Evolutionary conservation across 495 filamentous ascomycete genomes (phyloP).

Genomic region (Penicillium argentinense): DNA sequence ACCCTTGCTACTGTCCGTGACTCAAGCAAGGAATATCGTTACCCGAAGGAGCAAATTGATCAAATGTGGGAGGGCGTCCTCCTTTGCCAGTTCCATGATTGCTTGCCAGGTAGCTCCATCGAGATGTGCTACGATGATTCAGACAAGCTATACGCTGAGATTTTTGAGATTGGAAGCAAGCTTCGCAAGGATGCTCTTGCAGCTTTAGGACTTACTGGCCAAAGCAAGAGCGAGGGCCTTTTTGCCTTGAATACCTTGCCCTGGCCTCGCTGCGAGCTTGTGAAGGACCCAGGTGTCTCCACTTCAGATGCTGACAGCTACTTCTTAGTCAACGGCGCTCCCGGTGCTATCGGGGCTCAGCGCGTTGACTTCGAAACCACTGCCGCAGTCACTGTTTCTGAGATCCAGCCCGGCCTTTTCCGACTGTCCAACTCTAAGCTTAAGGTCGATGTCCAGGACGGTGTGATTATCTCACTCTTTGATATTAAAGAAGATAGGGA

Average conservation of each 20-base stretch:
- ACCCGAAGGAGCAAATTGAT: conserved; percentile 89
- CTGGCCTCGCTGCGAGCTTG: conserved; percentile 74
- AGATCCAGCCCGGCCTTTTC: conserved; percentile 69
- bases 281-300: conserved; percentile 52
- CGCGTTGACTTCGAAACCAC: conserved; percentile 49
- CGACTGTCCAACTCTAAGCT: conserved; percentile 75
- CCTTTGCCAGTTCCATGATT: conserved; percentile 96
- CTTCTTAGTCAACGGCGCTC: conserved; percentile 43
- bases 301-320: conserved; percentile 40
- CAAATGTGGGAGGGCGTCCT: conserved; percentile 87
- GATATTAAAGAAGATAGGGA: conserved; percentile 71
- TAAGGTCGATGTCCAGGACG: conserved; percentile 66
- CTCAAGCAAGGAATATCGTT: conserved; percentile 62
- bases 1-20: conserved; percentile 75
- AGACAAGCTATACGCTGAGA: conserved; percentile 76
- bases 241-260: conserved; percentile 77
- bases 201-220: conserved; percentile 59
- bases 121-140: conserved; percentile 98
- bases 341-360: conserved; percentile 48
- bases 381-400: conserved; percentile 58
- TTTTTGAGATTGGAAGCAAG: conserved; percentile 74
- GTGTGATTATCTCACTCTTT: conserved; percentile 78
- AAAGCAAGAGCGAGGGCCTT: conserved; percentile 32
- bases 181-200: conserved; percentile 67
- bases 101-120: conserved; percentile 90